Conservation (phyloP, 2,329 filamentous ascomycete genomes). For the Neopestalotiopsis sp. region DNA sequence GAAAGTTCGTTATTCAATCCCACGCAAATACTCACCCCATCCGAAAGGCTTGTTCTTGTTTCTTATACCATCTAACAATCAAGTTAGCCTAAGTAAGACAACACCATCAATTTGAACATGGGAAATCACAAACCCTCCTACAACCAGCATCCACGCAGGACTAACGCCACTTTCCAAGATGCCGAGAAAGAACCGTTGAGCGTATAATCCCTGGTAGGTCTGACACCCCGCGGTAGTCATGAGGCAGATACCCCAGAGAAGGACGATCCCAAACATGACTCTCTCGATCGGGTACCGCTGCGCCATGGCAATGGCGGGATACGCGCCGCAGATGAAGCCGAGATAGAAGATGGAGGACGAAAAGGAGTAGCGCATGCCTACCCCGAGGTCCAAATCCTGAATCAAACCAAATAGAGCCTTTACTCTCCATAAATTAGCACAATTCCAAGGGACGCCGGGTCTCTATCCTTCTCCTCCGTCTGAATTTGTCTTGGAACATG, state of each 20-base stretch:
- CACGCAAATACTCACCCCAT: not conserved
- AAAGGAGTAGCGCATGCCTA: conserved; percentile 37
- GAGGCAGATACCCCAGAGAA: conserved; percentile 39
- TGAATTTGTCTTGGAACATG: too few species aligned
- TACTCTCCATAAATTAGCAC: not conserved
- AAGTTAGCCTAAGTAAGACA: not conserved
- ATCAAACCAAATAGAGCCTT: conserved; percentile 36
- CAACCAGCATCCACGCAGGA: conserved; percentile 9
- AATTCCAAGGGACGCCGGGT: too few species aligned
- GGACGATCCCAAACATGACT: conserved; percentile 35
- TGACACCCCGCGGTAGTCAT: conserved; percentile 39
- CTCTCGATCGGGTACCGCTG: conserved; percentile 35
- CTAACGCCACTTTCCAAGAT: conserved; percentile 40
- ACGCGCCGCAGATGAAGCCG: conserved; percentile 38
- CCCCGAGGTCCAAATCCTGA: conserved; percentile 31
- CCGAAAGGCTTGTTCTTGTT: conserved; percentile 6
- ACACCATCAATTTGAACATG: not conserved
- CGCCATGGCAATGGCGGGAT: conserved; percentile 37
- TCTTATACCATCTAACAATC: not conserved
- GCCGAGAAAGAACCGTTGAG: conserved; percentile 43
- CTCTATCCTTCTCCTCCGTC: too few species aligned
- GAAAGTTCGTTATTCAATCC: not conserved
- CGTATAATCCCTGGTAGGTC: conserved; percentile 38
- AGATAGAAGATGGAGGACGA: conserved; percentile 41
- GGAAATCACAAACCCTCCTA: not conserved